Percentiles rank a stretch among this genome's conserved stretches.
Conservation (phyloP, 352 stramenopile genomes). For the Thraustochytrium sp. region DNA sequence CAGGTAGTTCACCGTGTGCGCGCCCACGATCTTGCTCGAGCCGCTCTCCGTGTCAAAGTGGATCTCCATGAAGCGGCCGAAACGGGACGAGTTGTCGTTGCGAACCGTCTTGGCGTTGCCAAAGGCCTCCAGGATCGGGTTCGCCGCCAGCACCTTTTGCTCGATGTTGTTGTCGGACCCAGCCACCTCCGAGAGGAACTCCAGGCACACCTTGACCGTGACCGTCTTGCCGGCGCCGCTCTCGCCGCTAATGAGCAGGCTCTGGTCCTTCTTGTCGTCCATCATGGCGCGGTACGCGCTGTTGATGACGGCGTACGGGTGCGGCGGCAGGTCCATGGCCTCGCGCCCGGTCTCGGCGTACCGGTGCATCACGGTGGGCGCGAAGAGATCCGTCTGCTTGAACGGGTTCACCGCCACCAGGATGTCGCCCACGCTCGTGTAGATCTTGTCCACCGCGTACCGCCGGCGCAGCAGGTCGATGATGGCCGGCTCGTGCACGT, state of each 20-base stretch:
- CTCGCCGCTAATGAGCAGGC: constrained; percentile 84
- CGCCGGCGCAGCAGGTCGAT: constrained; percentile 39
- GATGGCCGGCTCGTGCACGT: constrained; percentile 47
- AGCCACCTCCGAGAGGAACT: constrained; percentile 82
- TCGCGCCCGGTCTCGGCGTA: constrained; percentile 30
- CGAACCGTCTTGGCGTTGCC: constrained; percentile 93
- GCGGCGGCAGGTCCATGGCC: constrained; percentile 62
- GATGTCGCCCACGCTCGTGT: constrained; percentile 49
- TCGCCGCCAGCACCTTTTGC: constrained; percentile 80
- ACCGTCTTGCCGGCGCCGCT: constrained; percentile 91
- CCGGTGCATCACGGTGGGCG: constrained; percentile 26
- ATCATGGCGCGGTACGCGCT: constrained; percentile 74
- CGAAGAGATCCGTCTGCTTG: constrained; percentile 38
- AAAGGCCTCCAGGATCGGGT: constrained; percentile 96
- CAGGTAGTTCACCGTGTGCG: constrained; percentile 80
- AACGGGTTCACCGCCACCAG: constrained; percentile 52
- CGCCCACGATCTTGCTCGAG: constrained; percentile 67
- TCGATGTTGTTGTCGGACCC: constrained; percentile 45
- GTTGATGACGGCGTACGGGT: constrained; percentile 82
- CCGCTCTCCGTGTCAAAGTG: constrained; percentile 71
- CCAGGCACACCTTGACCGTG: constrained; percentile 90
- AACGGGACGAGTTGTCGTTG: constrained; percentile 92
- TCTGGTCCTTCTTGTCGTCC: constrained; percentile 70
- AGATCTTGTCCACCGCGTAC: constrained; percentile 58
- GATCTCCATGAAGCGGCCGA: constrained; percentile 96